Base-by-base conservation (phyloP, 176 grass and related monocot species). In the Cenchrus fungigraminus region DNA sequence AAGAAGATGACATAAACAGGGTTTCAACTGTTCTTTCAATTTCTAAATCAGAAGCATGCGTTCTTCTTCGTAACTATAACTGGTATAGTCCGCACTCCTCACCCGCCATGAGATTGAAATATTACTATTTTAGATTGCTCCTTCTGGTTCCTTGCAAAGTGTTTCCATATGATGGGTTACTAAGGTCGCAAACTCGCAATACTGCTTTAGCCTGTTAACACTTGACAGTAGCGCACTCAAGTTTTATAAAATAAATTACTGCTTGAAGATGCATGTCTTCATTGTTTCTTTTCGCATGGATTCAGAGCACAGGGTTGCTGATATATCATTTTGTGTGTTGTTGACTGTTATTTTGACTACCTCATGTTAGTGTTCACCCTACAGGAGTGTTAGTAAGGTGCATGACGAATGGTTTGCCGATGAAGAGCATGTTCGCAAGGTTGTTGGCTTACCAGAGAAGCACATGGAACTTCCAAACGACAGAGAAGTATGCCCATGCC, bases 381-480 rank as follows among this genome's bases (percentile, higher is more conserved):
- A 19, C 91, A 99, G 97, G 97, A 99, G 94, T 88, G 94, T 99
- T 56, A 99, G 97, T 87, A 94, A 94, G 88, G 97, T 99, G 79
- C 97, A 99, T 68, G 97, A 99, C 45, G 97, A 96, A 94, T 99
- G 97, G 97, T 99, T 99, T 84, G 97, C 92, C 71, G 94, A 99
- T 86, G 97, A 99, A 91, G 97, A 99, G 63, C 79, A 56, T 81
- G 97, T 94, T 77, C 92, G 97, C 25, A 99, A 94, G 86, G 81
- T 86, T 77, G 90, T 99, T 79, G 97, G 97, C 76, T 94, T 99
- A 58, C 90, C 85, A 63, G 97, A 97, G 82, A 96, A 91, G 65
- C 66, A 54, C 32, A 73, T 44, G 50, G 90, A 88, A 65, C 47
- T 99, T 62, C 90, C 88, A 76, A 87, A 94, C 73, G 87, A 84